phyloP scores from a whole-genome alignment of 2,329 filamentous ascomycete species.

The Fusarium algeriense region DNA sequence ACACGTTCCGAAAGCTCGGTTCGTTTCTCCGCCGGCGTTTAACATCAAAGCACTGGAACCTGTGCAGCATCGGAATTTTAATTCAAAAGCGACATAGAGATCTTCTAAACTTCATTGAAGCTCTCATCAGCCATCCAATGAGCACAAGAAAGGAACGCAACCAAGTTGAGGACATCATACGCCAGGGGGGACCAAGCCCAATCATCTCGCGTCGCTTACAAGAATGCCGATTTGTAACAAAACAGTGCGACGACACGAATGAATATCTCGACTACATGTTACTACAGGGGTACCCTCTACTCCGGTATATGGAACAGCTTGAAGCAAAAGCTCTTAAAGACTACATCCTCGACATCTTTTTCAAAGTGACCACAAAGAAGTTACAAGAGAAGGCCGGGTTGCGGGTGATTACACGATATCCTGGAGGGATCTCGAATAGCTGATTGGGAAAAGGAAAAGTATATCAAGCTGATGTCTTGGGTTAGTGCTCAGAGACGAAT shows the following conservation, averaged over 20 bases:
- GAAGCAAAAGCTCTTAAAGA: fast-evolving
- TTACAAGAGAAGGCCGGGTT: background rate
- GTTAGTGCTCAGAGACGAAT: background rate
- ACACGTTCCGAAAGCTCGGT: background rate
- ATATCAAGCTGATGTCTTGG: too few species aligned
- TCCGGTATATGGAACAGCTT: background rate
- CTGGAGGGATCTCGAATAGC: too few species aligned
- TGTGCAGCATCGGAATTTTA: background rate
- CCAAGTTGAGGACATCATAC: background rate
- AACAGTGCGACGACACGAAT: fast-evolving
- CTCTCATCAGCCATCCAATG: background rate
- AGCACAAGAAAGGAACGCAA: background rate
- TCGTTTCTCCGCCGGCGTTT: background rate
- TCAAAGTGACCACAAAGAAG: background rate
- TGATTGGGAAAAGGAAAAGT: background rate
- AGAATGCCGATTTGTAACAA: background rate
- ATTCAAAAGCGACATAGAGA: background rate
- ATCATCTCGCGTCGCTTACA: background rate
- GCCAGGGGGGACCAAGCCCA: background rate
- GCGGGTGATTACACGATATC: background rate
- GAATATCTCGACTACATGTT: background rate
- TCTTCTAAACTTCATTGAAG: fast-evolving
- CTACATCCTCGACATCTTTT: background rate
- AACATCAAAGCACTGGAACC: background rate
- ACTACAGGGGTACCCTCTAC: background rate